phyloP scores from a whole-genome alignment of 2,329 filamentous ascomycete genomes.

The Aspergillus piperis region DNA sequence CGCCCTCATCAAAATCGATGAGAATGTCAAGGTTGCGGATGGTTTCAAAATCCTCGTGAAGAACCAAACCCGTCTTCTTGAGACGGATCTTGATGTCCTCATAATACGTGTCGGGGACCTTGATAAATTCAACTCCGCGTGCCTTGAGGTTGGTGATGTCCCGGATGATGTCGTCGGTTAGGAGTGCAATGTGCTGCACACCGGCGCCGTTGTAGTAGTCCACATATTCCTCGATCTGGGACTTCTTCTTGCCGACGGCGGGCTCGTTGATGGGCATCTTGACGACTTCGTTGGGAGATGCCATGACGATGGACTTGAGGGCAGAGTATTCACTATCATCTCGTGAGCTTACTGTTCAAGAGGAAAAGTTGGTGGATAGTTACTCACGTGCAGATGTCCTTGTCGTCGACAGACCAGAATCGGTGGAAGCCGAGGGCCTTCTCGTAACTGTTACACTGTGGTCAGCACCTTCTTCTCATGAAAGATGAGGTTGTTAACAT shows the following conservation, averaged over 20 bases:
- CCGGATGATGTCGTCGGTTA: conserved; percentile 75
- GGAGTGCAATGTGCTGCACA: conserved; percentile 90
- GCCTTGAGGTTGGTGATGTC: conserved; percentile 76
- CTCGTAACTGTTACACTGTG: conserved; percentile 67
- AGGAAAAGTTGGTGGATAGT: too few species aligned
- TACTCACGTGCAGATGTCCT: conserved; percentile 72
- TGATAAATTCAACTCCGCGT: conserved; percentile 91
- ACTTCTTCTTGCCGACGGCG: conserved; percentile 83
- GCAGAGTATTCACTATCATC: conserved; percentile 71
- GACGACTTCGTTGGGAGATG: conserved; percentile 77
- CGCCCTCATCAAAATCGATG: conserved; percentile 92
- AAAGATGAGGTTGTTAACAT: conserved; percentile 23
- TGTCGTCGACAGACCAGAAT: conserved; percentile 96
- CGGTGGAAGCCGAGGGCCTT: conserved; percentile 87
- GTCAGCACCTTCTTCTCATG: not conserved
- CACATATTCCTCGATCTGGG: conserved; percentile 92
- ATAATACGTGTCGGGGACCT: conserved; percentile 85
- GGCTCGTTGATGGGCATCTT: conserved; percentile 99
- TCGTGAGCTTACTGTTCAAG: not conserved
- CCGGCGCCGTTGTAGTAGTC: conserved; percentile 87
- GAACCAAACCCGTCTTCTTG: conserved; percentile 59
- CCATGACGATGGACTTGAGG: conserved; percentile 87
- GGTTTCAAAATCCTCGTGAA: conserved; percentile 78
- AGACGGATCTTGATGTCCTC: conserved; percentile 72
- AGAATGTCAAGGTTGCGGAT: conserved; percentile 79